Evolutionary conservation across 2,329 filamentous ascomycete genomes (phyloP).

Genomic region (Cytospora paraplurivora): DNA sequence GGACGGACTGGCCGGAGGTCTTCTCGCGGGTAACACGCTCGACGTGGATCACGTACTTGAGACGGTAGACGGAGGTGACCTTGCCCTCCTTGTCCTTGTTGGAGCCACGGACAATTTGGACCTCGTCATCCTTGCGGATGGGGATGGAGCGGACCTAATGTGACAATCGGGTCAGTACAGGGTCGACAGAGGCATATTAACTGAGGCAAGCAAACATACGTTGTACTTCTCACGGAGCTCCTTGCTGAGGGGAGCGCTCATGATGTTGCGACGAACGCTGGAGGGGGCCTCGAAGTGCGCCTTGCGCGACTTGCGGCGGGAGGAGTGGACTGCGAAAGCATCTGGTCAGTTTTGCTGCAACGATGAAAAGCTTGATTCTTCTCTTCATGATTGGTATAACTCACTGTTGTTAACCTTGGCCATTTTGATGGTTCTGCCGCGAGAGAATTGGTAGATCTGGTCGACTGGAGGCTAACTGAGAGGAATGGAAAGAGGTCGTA

Average conservation of each 20-base stretch:
- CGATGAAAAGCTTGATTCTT: neutral
- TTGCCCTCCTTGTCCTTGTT: constrained; percentile 99
- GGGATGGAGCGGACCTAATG: constrained; percentile 87
- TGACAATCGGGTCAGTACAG: neutral
- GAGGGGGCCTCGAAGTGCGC: constrained; percentile 96
- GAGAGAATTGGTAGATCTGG: constrained; percentile 23
- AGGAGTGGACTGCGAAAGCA: constrained; percentile 65
- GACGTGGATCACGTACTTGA: constrained; percentile 97
- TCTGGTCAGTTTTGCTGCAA: constrained; percentile 30
- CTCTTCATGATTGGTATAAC: constrained; percentile 23
- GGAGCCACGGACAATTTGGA: constrained; percentile 85
- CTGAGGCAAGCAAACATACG: constrained; percentile 56
- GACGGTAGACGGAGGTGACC: constrained; percentile 95
- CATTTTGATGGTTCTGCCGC: constrained; percentile 56
- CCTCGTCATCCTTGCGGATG: constrained; percentile 97
- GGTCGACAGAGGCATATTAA: neutral
- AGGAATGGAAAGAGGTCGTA: constrained; percentile 8
- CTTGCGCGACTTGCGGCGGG: constrained; percentile 98
- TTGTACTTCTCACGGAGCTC: constrained; percentile 99
- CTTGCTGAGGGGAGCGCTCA: constrained; percentile 94
- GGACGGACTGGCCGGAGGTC: constrained; percentile 93
- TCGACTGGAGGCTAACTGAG: constrained; percentile 22
- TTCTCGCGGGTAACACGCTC: constrained; percentile 97
- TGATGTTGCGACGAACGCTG: constrained; percentile 91
- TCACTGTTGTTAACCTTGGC: constrained; percentile 64